Base-by-base conservation (phyloP, 1,139 yeast genomes). In the Wickerhamiella infanticola region DNA sequence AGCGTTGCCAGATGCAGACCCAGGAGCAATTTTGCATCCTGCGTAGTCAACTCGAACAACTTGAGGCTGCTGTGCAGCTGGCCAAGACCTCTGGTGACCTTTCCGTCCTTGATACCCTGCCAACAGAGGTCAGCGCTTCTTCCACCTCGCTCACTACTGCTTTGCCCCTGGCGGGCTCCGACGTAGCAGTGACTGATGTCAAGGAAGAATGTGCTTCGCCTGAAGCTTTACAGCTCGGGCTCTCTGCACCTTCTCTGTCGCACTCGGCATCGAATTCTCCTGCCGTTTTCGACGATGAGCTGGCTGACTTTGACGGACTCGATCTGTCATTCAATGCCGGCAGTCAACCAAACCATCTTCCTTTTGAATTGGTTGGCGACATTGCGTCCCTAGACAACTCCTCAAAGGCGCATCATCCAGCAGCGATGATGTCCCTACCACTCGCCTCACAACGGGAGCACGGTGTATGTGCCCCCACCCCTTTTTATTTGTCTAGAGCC, bases 341-440 rank as follows among this genome's bases (percentile, higher is more conserved):
- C 35, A 18, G 33, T 33, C 42, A 35, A 23, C 39, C 8, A 24
- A 11, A 6, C 24, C 43, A 35, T 7, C 33, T 7, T 11, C 33
- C 33, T 7, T 45, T 39, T 37, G 42, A 52, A 39, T 42, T 48
- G 50, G 44, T 48, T 36, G 48, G 42, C 25, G 47, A 39, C 24
- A 26, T 35, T 37, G 47, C 48, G 5, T 37, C 29, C 42, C 41
- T 49, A 44, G 56, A 50, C 43, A 48, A 52, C 48, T 53, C 50
- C 42, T 51, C 54, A 49, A 54, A 54, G 63, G 55, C 68, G 69
- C 69, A 65, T 63, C 69, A 65, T 64, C 65, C 69, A 58, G 69
- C 69, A 64, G 69, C 52, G 65, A 57, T 65, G 69, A 54, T 64
- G 67, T 52, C 50, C 38, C 9, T 26, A 7, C 26, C 23, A 26